Evolutionary conservation across 352 stramenopile species (phyloP).

Genomic region (Phytophthora pseudosyringae): DNA sequence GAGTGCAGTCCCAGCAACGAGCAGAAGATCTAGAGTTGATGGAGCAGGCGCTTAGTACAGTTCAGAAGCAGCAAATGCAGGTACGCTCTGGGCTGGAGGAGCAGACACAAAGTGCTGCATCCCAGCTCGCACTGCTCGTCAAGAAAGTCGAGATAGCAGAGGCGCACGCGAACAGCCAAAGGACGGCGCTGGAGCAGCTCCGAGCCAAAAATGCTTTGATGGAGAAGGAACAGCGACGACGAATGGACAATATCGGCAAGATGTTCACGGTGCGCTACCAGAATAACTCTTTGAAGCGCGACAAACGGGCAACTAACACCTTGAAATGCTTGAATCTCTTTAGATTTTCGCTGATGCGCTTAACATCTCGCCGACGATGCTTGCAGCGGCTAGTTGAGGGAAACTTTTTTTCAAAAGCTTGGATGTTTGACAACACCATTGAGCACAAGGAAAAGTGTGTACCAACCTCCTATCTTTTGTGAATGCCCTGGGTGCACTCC

Average conservation of each 20-base stretch:
- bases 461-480: slow-evolving; percentile 3
- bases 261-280: slow-evolving; percentile 66
- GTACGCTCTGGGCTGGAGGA: slow-evolving; percentile 61
- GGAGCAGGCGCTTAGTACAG: slow-evolving; percentile 69
- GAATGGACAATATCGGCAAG: slow-evolving; percentile 81
- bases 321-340: neutral
- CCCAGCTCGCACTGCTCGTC: slow-evolving; percentile 45
- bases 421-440: neutral
- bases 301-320: slow-evolving; percentile 5
- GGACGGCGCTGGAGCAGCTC: slow-evolving; percentile 51
- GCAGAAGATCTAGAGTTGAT: slow-evolving; percentile 77
- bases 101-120: slow-evolving; percentile 46
- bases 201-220: slow-evolving; percentile 55
- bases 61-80: slow-evolving; percentile 74
- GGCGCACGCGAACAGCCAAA: slow-evolving; percentile 43
- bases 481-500: neutral
- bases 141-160: slow-evolving; percentile 76
- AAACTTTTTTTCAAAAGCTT: neutral
- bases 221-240: slow-evolving; percentile 71
- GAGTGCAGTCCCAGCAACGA: slow-evolving; percentile 58
- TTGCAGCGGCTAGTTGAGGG: slow-evolving; percentile 28
- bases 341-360: slow-evolving; percentile 77
- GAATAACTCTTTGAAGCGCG: neutral
- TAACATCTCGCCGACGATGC: slow-evolving; percentile 52
- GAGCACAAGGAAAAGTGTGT: neutral